Evolutionary conservation across 2,329 filamentous ascomycete species (phyloP), one percentile per base, ranked within the genome.

Genomic region (Neopestalotiopsis clavispora): DNA sequence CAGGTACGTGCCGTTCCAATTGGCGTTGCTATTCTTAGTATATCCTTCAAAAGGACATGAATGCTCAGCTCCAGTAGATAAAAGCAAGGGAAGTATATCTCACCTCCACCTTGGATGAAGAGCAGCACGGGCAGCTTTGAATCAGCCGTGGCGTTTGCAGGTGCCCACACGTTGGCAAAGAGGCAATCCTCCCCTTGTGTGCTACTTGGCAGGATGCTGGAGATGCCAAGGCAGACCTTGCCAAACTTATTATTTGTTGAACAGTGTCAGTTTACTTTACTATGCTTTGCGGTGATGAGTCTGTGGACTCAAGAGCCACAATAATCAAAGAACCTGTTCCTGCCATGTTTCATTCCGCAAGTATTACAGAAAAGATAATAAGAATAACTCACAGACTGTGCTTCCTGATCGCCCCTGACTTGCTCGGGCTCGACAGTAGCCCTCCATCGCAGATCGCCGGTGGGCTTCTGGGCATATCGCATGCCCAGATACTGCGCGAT

Each of bases 121-220:
- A 87, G 78, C 83, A 85, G 87, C 4, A 89, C 85, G 0, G 86
- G 85, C 28, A 87, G 72, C 68, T 84, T 85, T 0, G 83, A 83
- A 13, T 72, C 67, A 0, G 69, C 61, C 13, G 81, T 84, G 1
- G 81, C 80, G 45, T 77, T 77, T 0, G 80, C 72, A 0, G 84
- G 83, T 6, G 79, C 75, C 79, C 82, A 86, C 7, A 85, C 79
- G 66, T 85, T 84, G 57, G 78, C 78, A 66, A 80, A 85, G 2
- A 85, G 78, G 70, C 84, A 85, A 69, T 86, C 81, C 68, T 81
- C 80, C 5, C 77, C 78, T 68, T 79, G 73, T 23, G 69, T 72
- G 10, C 65, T 62, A 12, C 68, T 72, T 1, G 79, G 80, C 63
- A 80, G 79, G 3, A 72, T 59, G 4, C 75, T 71, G 17, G 77